A percentile compares a stretch with the other conserved stretches of the same genome.
phyloP scores from a whole-genome alignment of 1,139 yeast species.

The Debaryomyces robertsiae region DNA sequence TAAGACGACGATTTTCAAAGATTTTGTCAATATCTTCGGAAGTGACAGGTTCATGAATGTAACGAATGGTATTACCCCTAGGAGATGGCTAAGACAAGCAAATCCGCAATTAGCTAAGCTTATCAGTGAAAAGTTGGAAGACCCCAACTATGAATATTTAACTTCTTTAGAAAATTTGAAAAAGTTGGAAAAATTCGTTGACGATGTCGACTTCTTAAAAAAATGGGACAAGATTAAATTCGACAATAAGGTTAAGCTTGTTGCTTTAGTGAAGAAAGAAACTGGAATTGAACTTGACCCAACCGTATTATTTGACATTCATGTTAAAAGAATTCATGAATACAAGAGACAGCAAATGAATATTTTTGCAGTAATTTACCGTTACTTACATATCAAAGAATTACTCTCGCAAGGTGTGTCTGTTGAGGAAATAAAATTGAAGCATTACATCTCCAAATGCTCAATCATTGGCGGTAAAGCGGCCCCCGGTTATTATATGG shows the following conservation, averaged over 20 bases:
- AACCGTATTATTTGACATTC: constrained; percentile 81
- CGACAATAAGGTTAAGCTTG: constrained; percentile 68
- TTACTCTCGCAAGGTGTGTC: constrained; percentile 51
- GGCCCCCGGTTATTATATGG: constrained; percentile 97
- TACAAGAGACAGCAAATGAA: constrained; percentile 94
- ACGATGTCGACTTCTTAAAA: constrained; percentile 67
- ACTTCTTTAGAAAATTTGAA: constrained; percentile 71
- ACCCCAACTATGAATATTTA: constrained; percentile 62
- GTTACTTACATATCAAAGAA: constrained; percentile 76
- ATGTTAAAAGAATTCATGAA: constrained; percentile 94
- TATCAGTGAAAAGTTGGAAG: constrained; percentile 71
- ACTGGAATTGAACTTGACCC: constrained; percentile 74
- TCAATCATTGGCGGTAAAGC: constrained; percentile 91
- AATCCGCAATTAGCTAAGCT: constrained; percentile 77
- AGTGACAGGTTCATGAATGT: constrained; percentile 84
- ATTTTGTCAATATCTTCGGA: constrained; percentile 83
- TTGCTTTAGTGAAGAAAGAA: constrained; percentile 66
- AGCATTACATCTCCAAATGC: constrained; percentile 72
- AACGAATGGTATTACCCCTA: constrained; percentile 93
- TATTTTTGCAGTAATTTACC: constrained; percentile 82
- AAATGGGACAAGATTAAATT: constrained; percentile 75
- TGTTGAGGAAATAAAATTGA: constrained; percentile 59
- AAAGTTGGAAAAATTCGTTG: constrained; percentile 63
- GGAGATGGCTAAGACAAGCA: constrained; percentile 96
- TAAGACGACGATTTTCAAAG: constrained; percentile 86